Evolutionary conservation across 306 rosid genomes (phyloP), one percentile per base, ranked within the genome.

Genomic region (Fragaria iinumae): DNA sequence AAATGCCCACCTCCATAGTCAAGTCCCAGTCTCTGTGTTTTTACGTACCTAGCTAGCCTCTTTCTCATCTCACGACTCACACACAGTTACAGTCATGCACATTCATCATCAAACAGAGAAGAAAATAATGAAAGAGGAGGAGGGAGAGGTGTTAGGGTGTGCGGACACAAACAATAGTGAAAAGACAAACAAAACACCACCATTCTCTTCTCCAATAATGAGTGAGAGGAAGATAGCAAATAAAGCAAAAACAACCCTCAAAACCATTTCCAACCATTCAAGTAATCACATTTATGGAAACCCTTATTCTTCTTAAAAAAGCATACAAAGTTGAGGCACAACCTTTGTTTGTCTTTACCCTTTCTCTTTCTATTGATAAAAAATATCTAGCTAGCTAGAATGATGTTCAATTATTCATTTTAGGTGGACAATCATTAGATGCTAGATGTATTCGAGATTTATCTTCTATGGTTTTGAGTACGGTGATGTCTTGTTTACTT

Each of bases 261-360:
- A 59, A 65, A 65, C 41, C 65, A 71, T 88, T 90, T 79, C 85
- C 83, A 44, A 64, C 84, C 81, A 77, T 83, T 77, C 70, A 86
- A 86, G 84, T 75, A 75, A 79, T 84, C 70, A 89, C 69, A 80
- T 77, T 49, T 83, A 17, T 81, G 77, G 91, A 84, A 88, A 80
- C 64, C 62, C 80, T 71, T 43, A 6, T 20, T 55, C 25, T 68
- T 76, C 32, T 43, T 49, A 10, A 32, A 70, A 74, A 79, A 75
- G 78, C 20, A 59, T 67, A 71, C 74, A 77, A 62, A 38, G 48
- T 72, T 67, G 13, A 56, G 77, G 68, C 76, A 44, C 68, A 6
- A 63, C 76, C 81, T 45, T 48, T 62, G 14, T 47, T 64, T 18
- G 7, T 4, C 16, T 56, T 45, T 32, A 16, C 45, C 36, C 60